Evolutionary conservation across 768 basidiomycete species (phyloP).

Genomic region (Calocybe cyanea): DNA sequence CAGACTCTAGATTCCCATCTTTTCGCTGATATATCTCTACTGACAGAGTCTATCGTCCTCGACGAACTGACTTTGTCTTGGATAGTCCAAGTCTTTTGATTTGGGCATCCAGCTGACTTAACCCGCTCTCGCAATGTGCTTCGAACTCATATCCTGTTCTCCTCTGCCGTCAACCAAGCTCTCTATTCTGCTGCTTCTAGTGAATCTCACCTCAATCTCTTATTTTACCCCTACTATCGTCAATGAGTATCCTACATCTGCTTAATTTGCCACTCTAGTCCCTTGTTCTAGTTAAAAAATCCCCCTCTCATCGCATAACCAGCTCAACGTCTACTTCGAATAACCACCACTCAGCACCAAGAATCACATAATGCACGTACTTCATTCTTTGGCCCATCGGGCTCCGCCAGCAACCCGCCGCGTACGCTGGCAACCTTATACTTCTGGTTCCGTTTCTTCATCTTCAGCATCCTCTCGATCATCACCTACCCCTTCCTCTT

Average conservation of each 20-base stretch:
- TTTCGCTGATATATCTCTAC: neutral
- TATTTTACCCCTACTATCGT: slow-evolving; percentile 19
- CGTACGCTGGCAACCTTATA: slow-evolving; percentile 82
- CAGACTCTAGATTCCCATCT: neutral
- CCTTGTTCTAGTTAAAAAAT: slow-evolving; percentile 17
- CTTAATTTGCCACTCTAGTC: slow-evolving; percentile 28
- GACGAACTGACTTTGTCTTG: slow-evolving; percentile 36
- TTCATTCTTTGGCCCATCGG: slow-evolving; percentile 62
- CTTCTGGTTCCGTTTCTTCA: slow-evolving; percentile 38
- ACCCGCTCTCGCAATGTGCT: slow-evolving; percentile 36
- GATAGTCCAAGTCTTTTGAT: slow-evolving; percentile 41
- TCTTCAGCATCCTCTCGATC: slow-evolving; percentile 36
- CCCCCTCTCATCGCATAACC: slow-evolving; percentile 15
- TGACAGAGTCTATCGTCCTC: slow-evolving; percentile 20
- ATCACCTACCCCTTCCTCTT: slow-evolving; percentile 30
- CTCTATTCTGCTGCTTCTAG: slow-evolving; percentile 14
- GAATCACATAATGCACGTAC: slow-evolving; percentile 34
- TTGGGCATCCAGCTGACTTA: slow-evolving; percentile 34
- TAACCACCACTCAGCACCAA: slow-evolving; percentile 27
- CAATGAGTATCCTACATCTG: slow-evolving; percentile 31
- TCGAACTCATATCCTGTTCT: slow-evolving; percentile 16
- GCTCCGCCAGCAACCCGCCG: slow-evolving; percentile 66
- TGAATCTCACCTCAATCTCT: slow-evolving; percentile 13
- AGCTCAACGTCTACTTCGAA: slow-evolving; percentile 17
- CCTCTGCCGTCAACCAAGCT: slow-evolving; percentile 20